A percentile compares a stretch with the other conserved stretches of the same genome.
These are phyloP conservation scores for Blastomyces emzantsi DNA, from an alignment of 2,329 filamentous ascomycete species.

Conservation along the genomic window DNA sequence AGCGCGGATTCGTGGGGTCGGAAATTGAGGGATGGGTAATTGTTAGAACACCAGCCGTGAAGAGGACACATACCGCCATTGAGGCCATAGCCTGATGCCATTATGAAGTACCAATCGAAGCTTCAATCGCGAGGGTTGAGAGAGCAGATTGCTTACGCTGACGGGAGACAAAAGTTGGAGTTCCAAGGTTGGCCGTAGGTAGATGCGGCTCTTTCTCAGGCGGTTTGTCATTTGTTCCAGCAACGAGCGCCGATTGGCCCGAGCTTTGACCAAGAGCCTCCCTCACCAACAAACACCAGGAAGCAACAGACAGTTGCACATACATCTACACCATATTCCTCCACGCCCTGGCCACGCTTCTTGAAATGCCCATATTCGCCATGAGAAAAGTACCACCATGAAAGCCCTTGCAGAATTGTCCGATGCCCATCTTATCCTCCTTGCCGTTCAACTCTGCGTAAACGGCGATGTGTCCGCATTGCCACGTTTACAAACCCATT, in stretches of 20 bases:
- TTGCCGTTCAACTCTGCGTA: constrained; percentile 49
- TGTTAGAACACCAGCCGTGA: constrained; percentile 12
- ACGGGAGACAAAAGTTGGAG: background rate
- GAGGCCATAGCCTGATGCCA: constrained; percentile 49
- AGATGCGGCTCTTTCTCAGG: background rate
- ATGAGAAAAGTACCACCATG: constrained; percentile 26
- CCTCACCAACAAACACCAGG: too few species aligned
- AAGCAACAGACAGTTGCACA: background rate
- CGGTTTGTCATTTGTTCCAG: constrained; percentile 2
- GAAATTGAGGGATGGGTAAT: constrained; percentile 15
- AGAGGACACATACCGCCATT: constrained; percentile 38
- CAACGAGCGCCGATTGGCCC: constrained; percentile 12
- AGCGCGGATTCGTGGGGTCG: constrained; percentile 15
- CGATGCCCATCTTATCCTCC: constrained; percentile 48
- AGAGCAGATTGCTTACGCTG: constrained; percentile 6
- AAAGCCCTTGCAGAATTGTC: constrained; percentile 37
- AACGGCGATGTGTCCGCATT: constrained; percentile 46
- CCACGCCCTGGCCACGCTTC: background rate
- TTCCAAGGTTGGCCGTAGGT: background rate
- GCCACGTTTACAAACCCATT: constrained; percentile 42
- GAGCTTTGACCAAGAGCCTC: constrained; percentile 8
- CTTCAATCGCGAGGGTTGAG: constrained; percentile 2
- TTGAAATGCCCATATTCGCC: background rate
- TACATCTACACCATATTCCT: background rate
- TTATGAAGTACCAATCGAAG: constrained; percentile 23